These are phyloP conservation scores for Speleostelium caveatum DNA, from an alignment of 78 protist species.

Conservation along the genomic window DNA sequence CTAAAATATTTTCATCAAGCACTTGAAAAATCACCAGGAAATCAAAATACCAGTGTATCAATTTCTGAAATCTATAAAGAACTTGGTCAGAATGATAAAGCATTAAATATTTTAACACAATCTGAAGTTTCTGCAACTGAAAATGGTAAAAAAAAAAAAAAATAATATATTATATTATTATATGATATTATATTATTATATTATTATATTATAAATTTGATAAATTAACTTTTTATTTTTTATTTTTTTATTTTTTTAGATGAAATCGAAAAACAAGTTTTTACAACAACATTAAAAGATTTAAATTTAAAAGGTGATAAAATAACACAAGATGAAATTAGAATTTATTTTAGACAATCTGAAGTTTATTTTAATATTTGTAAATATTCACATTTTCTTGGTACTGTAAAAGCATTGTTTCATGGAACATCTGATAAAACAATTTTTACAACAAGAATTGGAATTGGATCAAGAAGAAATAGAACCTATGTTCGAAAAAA, in stretches of 20 bases:
- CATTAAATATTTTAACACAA: slow-evolving; percentile 18
- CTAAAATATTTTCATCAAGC: slow-evolving; percentile 3
- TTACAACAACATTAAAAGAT: background rate
- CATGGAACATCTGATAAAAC: slow-evolving; percentile 37
- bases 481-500: background rate
- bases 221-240: too few species aligned
- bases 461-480: slow-evolving; percentile 1
- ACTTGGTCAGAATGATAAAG: slow-evolving; percentile 38
- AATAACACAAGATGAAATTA: slow-evolving; percentile 19
- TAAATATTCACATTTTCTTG: slow-evolving; percentile 33
- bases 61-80: slow-evolving; percentile 40
- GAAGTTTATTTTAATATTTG: background rate
- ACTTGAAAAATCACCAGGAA: slow-evolving; percentile 10
- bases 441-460: background rate
- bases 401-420: slow-evolving; percentile 56
- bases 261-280: background rate
- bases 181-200: too few species aligned
- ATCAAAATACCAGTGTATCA: background rate
- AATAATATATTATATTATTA: background rate
- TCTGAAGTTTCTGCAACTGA: background rate
- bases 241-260: background rate
- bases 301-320: background rate
- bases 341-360: slow-evolving; percentile 7
- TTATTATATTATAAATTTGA: too few species aligned
- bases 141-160: slow-evolving; percentile 14